These are phyloP conservation scores for Dovyalis caffra DNA, from an alignment of 345 rosid genomes.

Conservation along the genomic window DNA sequence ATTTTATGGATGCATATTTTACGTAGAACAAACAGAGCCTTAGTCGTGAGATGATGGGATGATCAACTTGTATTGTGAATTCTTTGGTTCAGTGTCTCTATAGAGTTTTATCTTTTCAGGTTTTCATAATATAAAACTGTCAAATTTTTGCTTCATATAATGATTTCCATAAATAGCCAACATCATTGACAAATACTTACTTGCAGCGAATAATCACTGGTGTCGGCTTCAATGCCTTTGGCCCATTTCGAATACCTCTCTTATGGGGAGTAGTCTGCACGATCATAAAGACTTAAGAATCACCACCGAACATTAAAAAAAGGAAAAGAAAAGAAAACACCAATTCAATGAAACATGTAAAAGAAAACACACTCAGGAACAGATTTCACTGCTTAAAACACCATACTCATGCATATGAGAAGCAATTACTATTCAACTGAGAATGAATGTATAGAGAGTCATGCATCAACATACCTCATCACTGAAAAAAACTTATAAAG, in stretches of 20 bases:
- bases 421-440: neutral
- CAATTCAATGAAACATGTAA: neutral
- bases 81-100: neutral
- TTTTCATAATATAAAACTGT: neutral
- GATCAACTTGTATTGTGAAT: neutral
- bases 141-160: neutral
- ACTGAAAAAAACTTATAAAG: neutral
- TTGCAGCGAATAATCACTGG: slow-evolving; percentile 89
- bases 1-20: too few species aligned
- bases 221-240: slow-evolving; percentile 82
- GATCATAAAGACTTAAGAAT: neutral
- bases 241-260: slow-evolving; percentile 87
- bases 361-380: neutral
- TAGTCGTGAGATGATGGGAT: neutral
- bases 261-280: slow-evolving; percentile 66
- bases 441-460: neutral
- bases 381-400: neutral
- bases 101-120: neutral
- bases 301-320: neutral
- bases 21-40: too few species aligned
- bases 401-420: neutral
- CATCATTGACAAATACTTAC: slow-evolving; percentile 37
- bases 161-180: neutral
- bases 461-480: neutral
- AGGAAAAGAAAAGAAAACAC: neutral